Evolutionary conservation across 208 protist genomes (phyloP), one percentile per base, ranked within the genome.

Genomic region (Crithidia thermophila): DNA sequence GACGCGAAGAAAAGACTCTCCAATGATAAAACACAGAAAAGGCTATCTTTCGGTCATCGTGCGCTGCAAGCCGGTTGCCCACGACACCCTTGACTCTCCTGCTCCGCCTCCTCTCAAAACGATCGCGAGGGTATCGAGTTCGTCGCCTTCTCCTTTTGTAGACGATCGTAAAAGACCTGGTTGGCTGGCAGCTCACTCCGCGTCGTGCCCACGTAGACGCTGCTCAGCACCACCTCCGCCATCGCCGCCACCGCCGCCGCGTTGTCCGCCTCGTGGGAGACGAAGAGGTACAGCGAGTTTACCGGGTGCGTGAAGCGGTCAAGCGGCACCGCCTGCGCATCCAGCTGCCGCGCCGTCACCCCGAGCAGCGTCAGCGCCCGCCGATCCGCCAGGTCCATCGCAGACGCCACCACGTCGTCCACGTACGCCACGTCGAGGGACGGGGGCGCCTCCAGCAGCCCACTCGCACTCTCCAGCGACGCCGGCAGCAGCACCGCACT

Each of bases 121-220:
- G 27, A 3, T 18, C 40, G 11, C 21, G 21, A 9, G 14, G n/a
- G 21, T 13, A 20, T 28, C 46, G 47, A 33, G 1, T 21, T 25
- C 57, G 23, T 46, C 33, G 21, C 53, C 66, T 58, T 52, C 64
- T 85, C 84, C 72, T 93, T 95, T 30, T 42, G 58, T 25, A 81
- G 71, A 4, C 89, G 82, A 75, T 95, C 89, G 52, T 90, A 91
- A 33, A 95, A 84, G 40, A 87, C 84, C 50, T 84, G 75, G 57
- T 91, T 92, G 16, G 79, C 76, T 10, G 86, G 83, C 0, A 90
- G 65, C 46, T 70, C 65, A 25, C 72, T 23, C 21, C 46, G 56
- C 27, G 31, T 23, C 28, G 60, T 72, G 55, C 59, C 57, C 14
- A 80, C 46, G 37, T 65, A 90, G 45, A 90, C 57, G 21, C 75